Evolutionary conservation across 306 rosid species (phyloP), one percentile per base, ranked within the genome.

Genomic region (Rosa lucieae): DNA sequence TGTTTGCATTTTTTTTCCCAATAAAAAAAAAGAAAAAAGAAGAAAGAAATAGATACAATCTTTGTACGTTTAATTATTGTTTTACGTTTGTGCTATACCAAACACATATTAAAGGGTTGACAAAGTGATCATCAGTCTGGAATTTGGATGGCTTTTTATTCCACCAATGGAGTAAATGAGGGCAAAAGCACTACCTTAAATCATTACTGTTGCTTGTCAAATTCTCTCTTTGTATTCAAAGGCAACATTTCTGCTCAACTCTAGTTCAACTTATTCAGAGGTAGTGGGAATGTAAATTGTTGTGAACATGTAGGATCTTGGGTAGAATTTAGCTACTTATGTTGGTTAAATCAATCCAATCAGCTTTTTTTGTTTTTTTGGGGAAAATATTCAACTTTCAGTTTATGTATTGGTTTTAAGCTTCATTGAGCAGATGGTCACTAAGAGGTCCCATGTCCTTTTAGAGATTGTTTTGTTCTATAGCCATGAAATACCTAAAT

Each of bases 261-360:
- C 61, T 55, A 7, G 20, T 17, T 17, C 2, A 18, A 18, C 23
- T 55, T 55, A 5, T 17, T 49, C 37, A 49, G 53, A 48, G 52
- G 52, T 17, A 11, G 52, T 48, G 15, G 52, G 11, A 44, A 44
- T 44, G 11, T 44, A 32, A 32, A 0, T 7, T 48, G 53, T 13
- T 48, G 17, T 48, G 53, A 11, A 48, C 96, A 42, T 94, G 97
- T 21, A 92, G 81, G 35, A 89, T 84, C 75, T 18, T 20, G 76
- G 43, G 69, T 73, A 17, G 58, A 52, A 15, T 17, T 52, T 15
- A 52, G 5, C 58, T 52, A n/a, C 58, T 52, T 52, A 15, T 52
- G n/a, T 52, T 15, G 37, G 37, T 32, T 32, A 32, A 32, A 32
- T 17, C 6, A 52, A 15, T 52, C n/a, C 17, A 48, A 12, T 12